A percentile compares a stretch with the other conserved stretches of the same genome.
phyloP scores from a whole-genome alignment of 163 green algal species.

The Volvox carteri region DNA sequence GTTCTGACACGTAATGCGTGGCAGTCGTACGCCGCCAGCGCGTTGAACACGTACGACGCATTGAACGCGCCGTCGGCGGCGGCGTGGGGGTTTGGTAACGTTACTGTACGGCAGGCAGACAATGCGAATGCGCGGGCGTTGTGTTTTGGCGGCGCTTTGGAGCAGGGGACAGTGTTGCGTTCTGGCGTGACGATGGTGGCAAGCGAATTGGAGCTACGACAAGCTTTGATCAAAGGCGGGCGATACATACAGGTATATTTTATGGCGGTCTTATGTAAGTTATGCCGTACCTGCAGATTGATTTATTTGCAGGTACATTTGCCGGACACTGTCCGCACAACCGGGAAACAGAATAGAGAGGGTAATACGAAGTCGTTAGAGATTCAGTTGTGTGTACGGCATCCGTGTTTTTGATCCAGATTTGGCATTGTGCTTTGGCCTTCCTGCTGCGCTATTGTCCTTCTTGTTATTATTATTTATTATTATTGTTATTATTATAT shows the following conservation, averaged over 20 bases:
- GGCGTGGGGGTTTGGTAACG: not conserved
- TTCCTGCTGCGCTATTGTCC: no score
- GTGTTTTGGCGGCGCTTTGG: conserved; percentile 34
- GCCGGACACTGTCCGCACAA: no score
- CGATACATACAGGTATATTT: conserved; percentile 45
- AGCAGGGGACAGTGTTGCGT: not conserved
- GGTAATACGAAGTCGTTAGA: no score
- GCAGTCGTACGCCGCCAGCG: not conserved
- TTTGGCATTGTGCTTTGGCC: no score
- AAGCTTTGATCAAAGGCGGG: not conserved
- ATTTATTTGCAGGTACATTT: no score
- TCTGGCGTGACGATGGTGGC: not conserved
- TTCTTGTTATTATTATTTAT: no score
- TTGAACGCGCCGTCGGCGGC: not conserved
- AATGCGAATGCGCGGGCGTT: conserved; percentile 8
- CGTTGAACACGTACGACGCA: not conserved
- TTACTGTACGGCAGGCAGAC: conserved; percentile 18
- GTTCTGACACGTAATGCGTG: not conserved
- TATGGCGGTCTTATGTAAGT: no score
- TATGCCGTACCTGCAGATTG: no score
- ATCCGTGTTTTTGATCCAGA: no score
- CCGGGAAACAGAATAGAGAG: no score
- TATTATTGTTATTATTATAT: no score
- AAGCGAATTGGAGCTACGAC: conserved; percentile 20
- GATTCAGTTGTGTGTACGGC: no score